Evolutionary conservation across 1,139 yeast genomes (phyloP), one percentile per base, ranked within the genome.

Genomic region (Protomyces gravidus): DNA sequence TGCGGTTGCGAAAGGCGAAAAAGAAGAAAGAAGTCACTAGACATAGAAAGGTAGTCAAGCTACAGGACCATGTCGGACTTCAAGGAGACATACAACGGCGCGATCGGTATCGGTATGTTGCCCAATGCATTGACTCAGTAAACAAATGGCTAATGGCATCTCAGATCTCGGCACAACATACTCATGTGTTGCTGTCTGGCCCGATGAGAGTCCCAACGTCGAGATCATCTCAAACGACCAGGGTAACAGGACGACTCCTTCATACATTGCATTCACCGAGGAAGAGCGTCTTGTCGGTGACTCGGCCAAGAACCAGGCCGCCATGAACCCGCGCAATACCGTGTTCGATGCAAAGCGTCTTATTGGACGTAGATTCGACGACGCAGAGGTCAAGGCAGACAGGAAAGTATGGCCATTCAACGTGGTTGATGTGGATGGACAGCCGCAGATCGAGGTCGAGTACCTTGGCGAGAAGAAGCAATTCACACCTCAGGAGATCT

Each of bases 81-180:
- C n/a, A n/a, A n/a, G n/a, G n/a, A n/a, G n/a, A n/a, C n/a, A n/a
- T 90, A 87, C 87, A 95, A 90, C 85, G 96, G 96, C 85, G 97
- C 97, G 81, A 89, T 90, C 81, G 97, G 98, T 82, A 86, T 86
- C 85, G 78, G n/a, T n/a, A n/a, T n/a, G n/a, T n/a, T n/a, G n/a
- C n/a, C n/a, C n/a, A n/a, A n/a, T n/a, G n/a, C n/a, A n/a, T n/a
- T n/a, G n/a, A n/a, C n/a, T n/a, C n/a, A n/a, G n/a, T n/a, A n/a
- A n/a, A n/a, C n/a, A n/a, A n/a, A n/a, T n/a, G n/a, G n/a, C n/a
- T n/a, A n/a, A n/a, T n/a, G n/a, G n/a, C n/a, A n/a, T n/a, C n/a
- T n/a, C n/a, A n/a, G n/a, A 85, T 82, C 82, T 85, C 78, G 92
- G 94, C 80, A 86, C 92, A 72, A 86, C 92, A 73, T 86, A 85